These are phyloP conservation scores for Prosopis cineraria DNA, from an alignment of 306 rosid species.

Conservation along the genomic window DNA sequence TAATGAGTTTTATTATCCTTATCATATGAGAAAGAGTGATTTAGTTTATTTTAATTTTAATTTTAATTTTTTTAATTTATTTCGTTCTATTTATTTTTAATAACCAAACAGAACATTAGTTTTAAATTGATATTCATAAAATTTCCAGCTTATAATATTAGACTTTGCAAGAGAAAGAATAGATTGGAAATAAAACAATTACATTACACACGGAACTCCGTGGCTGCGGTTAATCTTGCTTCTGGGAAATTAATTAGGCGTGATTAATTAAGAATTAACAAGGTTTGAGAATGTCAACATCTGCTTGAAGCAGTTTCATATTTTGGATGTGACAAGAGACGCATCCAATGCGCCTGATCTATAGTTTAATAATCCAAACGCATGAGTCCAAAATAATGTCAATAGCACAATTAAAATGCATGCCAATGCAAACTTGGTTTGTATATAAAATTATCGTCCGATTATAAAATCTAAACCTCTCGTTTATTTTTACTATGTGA, in stretches of 20 bases:
- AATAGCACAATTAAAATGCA: conserved; percentile 8
- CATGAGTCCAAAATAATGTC: neutral
- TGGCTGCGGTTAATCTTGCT: neutral
- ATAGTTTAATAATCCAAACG: neutral
- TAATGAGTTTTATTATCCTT: too few relatives aligned
- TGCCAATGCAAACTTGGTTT: too few relatives aligned
- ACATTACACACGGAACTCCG: neutral
- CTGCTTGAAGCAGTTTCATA: neutral
- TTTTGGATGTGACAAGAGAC: neutral
- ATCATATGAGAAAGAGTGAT: too few relatives aligned
- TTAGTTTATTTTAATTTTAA: too few relatives aligned
- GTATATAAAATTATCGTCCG: neutral
- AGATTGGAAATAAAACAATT: neutral
- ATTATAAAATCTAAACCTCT: neutral
- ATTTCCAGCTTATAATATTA: neutral
- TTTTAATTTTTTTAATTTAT: too few relatives aligned
- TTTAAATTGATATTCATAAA: neutral
- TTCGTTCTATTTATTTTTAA: too few relatives aligned
- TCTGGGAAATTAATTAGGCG: neutral
- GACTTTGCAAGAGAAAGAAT: neutral
- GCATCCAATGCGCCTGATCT: neutral
- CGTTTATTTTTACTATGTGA: neutral
- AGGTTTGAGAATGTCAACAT: neutral
- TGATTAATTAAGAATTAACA: neutral
- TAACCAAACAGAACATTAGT: too few relatives aligned